Evolutionary conservation across 805 yeast genomes (phyloP).

Genomic region (Wickerhamomyces bisporus): DNA sequence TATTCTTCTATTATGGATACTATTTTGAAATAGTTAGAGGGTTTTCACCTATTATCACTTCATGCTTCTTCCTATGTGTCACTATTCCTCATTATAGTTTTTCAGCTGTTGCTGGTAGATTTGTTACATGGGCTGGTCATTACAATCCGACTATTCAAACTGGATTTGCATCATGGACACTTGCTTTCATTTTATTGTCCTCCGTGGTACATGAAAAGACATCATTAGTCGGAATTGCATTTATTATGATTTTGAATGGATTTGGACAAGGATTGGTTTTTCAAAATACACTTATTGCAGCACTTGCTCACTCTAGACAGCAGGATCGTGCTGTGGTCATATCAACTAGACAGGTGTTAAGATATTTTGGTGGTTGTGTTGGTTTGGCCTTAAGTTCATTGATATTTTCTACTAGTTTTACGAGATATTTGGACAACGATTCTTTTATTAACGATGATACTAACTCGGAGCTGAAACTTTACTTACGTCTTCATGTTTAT

Average conservation of each 20-base stretch:
- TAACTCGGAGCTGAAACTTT: constrained; percentile 6
- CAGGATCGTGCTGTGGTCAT: constrained; percentile 56
- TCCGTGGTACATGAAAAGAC: constrained; percentile 8
- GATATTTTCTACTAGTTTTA: constrained; percentile 19
- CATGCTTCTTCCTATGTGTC: constrained; percentile 15
- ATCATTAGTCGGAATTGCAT: constrained; percentile 29
- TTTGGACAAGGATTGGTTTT: constrained; percentile 29
- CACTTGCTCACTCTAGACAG: constrained; percentile 44
- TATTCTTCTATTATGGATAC: constrained; percentile 43
- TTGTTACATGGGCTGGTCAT: constrained; percentile 9
- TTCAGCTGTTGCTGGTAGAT: constrained; percentile 13
- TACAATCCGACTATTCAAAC: constrained; percentile 14
- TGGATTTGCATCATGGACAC: constrained; percentile 16
- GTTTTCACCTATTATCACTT: constrained; percentile 9
- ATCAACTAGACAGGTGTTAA: constrained; percentile 48
- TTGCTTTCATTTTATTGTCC: constrained; percentile 9
- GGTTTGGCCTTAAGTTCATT: constrained; percentile 42
- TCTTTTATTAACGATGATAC: constrained; percentile 10
- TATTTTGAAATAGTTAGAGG: constrained; percentile 25
- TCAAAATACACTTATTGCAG: constrained; percentile 17
- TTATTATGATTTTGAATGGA: constrained; percentile 34
- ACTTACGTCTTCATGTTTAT: constrained; percentile 14
- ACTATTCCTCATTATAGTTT: constrained; percentile 10
- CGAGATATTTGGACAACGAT: constrained; percentile 8
- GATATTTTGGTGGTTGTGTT: constrained; percentile 59